A percentile compares a stretch with the other conserved stretches of the same genome.
Conservation (phyloP, 371 early-diverging fungal genomes). For the Smittium culicis region DNA sequence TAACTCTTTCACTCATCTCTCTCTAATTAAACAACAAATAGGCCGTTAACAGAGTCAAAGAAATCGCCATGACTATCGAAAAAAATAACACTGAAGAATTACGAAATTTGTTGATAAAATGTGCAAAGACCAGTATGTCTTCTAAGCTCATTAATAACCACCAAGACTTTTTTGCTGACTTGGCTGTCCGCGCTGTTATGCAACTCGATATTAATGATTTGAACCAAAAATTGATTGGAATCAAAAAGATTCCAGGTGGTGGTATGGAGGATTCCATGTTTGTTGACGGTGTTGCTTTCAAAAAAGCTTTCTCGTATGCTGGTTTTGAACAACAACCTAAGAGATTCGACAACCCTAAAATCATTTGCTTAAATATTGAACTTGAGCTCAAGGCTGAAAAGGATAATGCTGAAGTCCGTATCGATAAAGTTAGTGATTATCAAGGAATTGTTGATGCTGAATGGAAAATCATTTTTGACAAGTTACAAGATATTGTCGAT, state of each 20-base stretch:
- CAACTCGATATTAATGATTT: constrained; percentile 82
- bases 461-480: constrained; percentile 98
- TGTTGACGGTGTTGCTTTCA: constrained; percentile 98
- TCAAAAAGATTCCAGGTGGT: constrained; percentile 97
- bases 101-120: constrained; percentile 82
- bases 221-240: constrained; percentile 89
- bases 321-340: constrained; percentile 99
- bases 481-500: constrained; percentile 91
- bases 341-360: constrained; percentile 84
- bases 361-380: constrained; percentile 94
- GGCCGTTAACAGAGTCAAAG: constrained; percentile 28
- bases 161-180: constrained; percentile 93
- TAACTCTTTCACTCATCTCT: constrained; percentile 27
- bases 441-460: constrained; percentile 99
- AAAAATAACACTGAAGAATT: constrained; percentile 44
- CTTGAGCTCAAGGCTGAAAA: constrained; percentile 99
- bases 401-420: constrained; percentile 99
- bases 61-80: constrained; percentile 32
- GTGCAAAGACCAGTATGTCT: constrained; percentile 97
- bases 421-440: constrained; percentile 93
- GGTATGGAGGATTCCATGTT: constrained; percentile 97
- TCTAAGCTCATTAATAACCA: constrained; percentile 97
- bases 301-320: constrained; percentile 99
- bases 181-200: constrained; percentile 97
- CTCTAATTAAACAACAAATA: constrained; percentile 25